Evolutionary conservation across 2,329 filamentous ascomycete species (phyloP), one percentile per base, ranked within the genome.

Genomic region (Cladophialophora exuberans): DNA sequence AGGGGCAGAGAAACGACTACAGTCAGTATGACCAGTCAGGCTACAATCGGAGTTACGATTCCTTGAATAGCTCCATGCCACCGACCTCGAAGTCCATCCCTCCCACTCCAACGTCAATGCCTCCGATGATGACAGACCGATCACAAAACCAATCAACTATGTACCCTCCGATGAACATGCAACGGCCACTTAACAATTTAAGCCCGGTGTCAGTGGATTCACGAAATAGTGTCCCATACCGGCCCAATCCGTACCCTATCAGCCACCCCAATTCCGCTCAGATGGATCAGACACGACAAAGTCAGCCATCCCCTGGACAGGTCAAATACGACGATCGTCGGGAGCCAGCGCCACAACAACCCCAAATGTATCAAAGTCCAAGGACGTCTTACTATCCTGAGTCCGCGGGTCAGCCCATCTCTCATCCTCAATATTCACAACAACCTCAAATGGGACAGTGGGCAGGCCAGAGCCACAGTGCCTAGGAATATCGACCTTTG

Each of bases 121-220:
- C 63, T 15, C 36, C 63, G 4, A 60, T 59, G 41, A 51, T 64
- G 39, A 45, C 59, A 9, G 62, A 63, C 47, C 55, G 63, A 18
- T 18, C 31, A 17, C 62, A 59, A 35, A 20, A 54, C 5, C 57
- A 58, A 35, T 18, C 60, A 4, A 26, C 53, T 13, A 63, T 65
- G 62, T 65, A 64, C 49, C 62, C 63, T 15, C 62, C 62, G 4
- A 60, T 63, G 42, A 65, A 25, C 43, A 61, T 64, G 54, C 57
- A 61, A 44, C 44, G 62, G 25, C 61, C 62, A 7, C 54, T 64
- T n/a, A 59, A 59, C 28, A 57, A 57, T 25, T 44, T 63, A 35
- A 66, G 62, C 47, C 63, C 63, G 22, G 62, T 62, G 5, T 58
- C 59, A 7, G 56, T 65, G 52, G 64, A 66, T 26, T 52, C 55